Conservation (phyloP, 129 eudicot species). For the Silybum marianum region DNA sequence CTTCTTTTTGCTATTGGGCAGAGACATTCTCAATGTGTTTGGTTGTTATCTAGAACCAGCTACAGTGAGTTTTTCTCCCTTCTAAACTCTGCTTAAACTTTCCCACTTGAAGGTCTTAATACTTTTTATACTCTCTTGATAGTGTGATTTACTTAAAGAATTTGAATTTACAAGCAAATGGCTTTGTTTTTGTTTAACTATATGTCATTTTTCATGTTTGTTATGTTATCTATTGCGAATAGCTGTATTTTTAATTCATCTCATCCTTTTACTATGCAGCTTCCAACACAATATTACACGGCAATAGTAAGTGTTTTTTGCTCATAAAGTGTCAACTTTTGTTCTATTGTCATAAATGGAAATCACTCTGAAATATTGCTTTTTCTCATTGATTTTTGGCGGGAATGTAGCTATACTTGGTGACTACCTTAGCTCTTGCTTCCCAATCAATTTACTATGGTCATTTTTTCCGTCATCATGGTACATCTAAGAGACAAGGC, state of each 20-base stretch:
- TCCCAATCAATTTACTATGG: conserved; percentile 64
- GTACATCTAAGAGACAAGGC: conserved; percentile 43
- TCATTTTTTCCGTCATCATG: conserved; percentile 47
- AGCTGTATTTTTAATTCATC: conserved; percentile 19
- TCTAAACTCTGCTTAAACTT: conserved; percentile 3
- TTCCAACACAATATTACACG: conserved; percentile 72
- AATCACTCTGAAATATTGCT: background rate
- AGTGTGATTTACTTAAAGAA: background rate
- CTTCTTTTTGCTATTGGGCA: conserved; percentile 35
- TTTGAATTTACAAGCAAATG: no score
- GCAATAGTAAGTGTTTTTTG: conserved; percentile 60
- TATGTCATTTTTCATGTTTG: background rate
- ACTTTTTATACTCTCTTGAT: conserved; percentile 1
- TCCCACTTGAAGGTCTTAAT: conserved; percentile 4
- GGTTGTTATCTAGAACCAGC: conserved; percentile 92
- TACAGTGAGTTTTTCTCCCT: conserved; percentile 54
- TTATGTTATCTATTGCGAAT: background rate
- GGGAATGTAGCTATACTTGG: conserved; percentile 58
- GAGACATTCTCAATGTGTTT: conserved; percentile 67
- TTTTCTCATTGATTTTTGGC: conserved; percentile 1
- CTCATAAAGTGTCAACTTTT: background rate
- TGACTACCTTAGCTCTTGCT: conserved; percentile 62
- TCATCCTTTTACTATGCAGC: conserved; percentile 51
- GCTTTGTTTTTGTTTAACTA: background rate
- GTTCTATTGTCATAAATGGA: background rate